phyloP scores from a whole-genome alignment of 108 stramenopile genomes.

The Cyclotella sp. region DNA sequence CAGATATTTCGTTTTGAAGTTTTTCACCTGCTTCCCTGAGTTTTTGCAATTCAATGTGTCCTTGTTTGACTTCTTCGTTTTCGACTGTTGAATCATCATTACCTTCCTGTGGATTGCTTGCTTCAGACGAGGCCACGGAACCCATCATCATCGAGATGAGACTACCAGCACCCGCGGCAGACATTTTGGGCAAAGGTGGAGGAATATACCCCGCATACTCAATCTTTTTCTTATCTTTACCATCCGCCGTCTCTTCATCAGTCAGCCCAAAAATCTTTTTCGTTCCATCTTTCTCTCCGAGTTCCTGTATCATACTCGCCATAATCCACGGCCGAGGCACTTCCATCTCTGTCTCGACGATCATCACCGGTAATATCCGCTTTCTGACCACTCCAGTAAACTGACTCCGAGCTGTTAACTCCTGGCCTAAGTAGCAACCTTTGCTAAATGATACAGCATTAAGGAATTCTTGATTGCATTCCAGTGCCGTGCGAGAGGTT shows the following conservation, averaged over 20 bases:
- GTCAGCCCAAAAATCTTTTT: constrained; percentile 47
- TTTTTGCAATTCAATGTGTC: constrained; percentile 48
- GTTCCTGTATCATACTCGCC: constrained; percentile 69
- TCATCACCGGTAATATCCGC: constrained; percentile 87
- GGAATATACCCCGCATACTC: constrained; percentile 43
- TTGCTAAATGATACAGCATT: constrained; percentile 92
- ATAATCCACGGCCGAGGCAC: constrained; percentile 80
- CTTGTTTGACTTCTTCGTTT: constrained; percentile 30
- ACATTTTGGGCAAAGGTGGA: constrained; percentile 72
- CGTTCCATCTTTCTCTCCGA: constrained; percentile 43
- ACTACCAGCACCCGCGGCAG: constrained; percentile 68
- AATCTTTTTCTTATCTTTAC: constrained; percentile 24
- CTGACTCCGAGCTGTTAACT: constrained; percentile 94
- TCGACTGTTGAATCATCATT: constrained; percentile 6
- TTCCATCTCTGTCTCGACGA: constrained; percentile 74
- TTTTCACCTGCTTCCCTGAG: constrained; percentile 46
- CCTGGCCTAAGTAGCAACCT: constrained; percentile 99
- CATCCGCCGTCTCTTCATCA: constrained; percentile 13
- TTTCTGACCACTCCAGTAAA: constrained; percentile 94
- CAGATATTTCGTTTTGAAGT: constrained; percentile 52
- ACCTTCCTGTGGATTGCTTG: constrained; percentile 25
- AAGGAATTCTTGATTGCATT: constrained; percentile 93
- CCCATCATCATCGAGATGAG: constrained; percentile 80
- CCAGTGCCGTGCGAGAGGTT: constrained; percentile 80
- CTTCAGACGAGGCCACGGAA: constrained; percentile 26